Evolutionary conservation across 169 alveolate species (phyloP).

Genomic region (Eimeria acervulina): DNA sequence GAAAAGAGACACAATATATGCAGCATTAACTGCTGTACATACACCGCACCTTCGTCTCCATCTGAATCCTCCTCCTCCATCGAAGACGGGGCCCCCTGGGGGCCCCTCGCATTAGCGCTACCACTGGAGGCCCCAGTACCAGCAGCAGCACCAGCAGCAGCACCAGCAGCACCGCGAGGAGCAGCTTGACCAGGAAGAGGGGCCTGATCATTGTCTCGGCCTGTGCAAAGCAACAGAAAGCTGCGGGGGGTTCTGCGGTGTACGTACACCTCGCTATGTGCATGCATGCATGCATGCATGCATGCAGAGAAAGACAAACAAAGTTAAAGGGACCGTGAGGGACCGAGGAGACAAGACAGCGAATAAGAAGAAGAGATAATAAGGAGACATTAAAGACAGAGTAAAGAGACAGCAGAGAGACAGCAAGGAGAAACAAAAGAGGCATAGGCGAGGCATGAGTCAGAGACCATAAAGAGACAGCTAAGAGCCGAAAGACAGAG

Average conservation of each 20-base stretch:
- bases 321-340: background rate
- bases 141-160: no score
- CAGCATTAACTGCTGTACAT: no score
- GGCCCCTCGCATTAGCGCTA: background rate
- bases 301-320: background rate
- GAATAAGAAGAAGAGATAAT: background rate
- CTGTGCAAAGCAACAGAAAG: background rate
- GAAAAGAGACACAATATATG: background rate
- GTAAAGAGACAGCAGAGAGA: no score
- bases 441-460: no score
- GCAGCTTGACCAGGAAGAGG: conserved; percentile 18
- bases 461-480: background rate
- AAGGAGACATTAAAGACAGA: background rate
- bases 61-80: conserved; percentile 18
- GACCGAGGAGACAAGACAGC: background rate
- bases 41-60: conserved; percentile 41
- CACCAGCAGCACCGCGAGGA: no score
- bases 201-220: conserved; percentile 61
- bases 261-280: background rate
- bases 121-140: no score
- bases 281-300: background rate
- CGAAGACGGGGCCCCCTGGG: conserved; percentile 4
- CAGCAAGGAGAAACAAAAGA: background rate
- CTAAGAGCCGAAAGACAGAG: background rate
- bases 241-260: background rate